Conservation (phyloP, 2,329 filamentous ascomycete species). For the Calonectria hawksworthii region DNA sequence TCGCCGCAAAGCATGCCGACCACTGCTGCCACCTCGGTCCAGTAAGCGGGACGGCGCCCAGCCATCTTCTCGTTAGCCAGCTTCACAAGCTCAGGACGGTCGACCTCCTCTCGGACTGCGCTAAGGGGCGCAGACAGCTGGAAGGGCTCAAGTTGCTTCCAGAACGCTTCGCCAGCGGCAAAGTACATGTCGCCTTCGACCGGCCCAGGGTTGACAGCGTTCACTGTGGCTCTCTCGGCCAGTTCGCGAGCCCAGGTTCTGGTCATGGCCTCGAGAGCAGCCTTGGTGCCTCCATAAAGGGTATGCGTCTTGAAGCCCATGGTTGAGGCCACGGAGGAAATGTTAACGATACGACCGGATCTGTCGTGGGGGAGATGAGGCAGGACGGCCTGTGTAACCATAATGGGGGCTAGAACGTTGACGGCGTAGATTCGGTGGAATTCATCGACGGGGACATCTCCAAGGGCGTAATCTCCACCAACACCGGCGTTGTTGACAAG, state of each 20-base stretch:
- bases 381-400: background rate
- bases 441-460: background rate
- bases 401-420: background rate
- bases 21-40: constrained; percentile 35
- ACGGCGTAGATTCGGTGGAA: background rate
- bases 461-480: constrained; percentile 7
- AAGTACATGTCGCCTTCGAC: constrained; percentile 61
- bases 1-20: background rate
- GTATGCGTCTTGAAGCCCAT: background rate
- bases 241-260: background rate
- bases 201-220: constrained; percentile 65
- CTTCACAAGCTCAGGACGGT: constrained; percentile 31
- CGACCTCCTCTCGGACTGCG: constrained; percentile 18
- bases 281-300: background rate
- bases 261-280: background rate
- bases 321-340: background rate
- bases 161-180: constrained; percentile 19
- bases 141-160: constrained; percentile 25
- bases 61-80: constrained; percentile 30
- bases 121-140: constrained; percentile 7
- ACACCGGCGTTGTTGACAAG: constrained; percentile 32
- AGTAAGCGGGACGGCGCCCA: constrained; percentile 37
- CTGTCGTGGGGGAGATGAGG: background rate
- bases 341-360: background rate
- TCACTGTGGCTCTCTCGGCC: constrained; percentile 61